Percentiles rank a stretch among this genome's conserved stretches.
These are phyloP conservation scores for Odontarrhena argentea DNA, from an alignment of 345 rosid genomes.

Conservation along the genomic window DNA sequence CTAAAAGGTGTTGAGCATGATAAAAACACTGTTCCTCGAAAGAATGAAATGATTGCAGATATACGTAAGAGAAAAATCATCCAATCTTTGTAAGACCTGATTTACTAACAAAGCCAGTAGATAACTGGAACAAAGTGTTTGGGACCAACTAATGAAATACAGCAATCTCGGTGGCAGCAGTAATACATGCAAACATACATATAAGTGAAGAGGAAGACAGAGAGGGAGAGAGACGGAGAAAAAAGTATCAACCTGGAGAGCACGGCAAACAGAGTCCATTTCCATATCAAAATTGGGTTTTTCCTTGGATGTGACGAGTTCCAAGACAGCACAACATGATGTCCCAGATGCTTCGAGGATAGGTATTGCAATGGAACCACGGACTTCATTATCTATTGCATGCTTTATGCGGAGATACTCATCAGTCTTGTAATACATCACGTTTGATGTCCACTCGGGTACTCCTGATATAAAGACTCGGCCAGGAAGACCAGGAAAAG, in stretches of 20 bases:
- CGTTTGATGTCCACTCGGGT: slow-evolving; percentile 93
- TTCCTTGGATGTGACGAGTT: slow-evolving; percentile 80
- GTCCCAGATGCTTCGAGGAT: slow-evolving; percentile 54
- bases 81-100: slow-evolving; percentile 7
- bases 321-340: slow-evolving; percentile 82
- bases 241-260: slow-evolving; percentile 68
- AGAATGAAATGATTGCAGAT: background rate
- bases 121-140: background rate
- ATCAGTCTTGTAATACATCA: slow-evolving; percentile 57
- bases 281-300: slow-evolving; percentile 75
- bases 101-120: background rate
- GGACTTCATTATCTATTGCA: slow-evolving; percentile 69
- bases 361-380: slow-evolving; percentile 84
- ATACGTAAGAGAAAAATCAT: slow-evolving; percentile 5
- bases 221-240: background rate
- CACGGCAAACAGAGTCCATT: slow-evolving; percentile 65
- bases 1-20: slow-evolving; percentile 14
- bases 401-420: slow-evolving; percentile 75
- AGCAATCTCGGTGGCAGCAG: background rate
- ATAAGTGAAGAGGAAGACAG: slow-evolving; percentile 9
- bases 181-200: slow-evolving; percentile 20
- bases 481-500: slow-evolving; percentile 83
- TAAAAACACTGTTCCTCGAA: background rate
- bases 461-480: slow-evolving; percentile 81
- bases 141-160: background rate